Base-by-base conservation (phyloP, 371 early-diverging fungal species). In the Actinomucor elegans region DNA sequence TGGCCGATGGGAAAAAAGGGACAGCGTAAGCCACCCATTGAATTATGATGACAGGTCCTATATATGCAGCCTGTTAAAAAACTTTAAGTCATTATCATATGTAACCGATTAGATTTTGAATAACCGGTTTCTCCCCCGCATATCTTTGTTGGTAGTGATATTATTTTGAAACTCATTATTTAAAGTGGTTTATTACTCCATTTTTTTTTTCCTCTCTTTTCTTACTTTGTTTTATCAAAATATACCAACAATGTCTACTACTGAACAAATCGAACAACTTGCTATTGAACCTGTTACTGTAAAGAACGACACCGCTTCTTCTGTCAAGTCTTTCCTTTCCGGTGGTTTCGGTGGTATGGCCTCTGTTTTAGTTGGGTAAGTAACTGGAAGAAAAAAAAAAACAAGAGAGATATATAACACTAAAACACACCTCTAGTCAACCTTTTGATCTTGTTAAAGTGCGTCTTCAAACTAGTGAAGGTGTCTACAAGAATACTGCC, bases 261-360 rank as follows among this genome's bases (percentile, higher is more conserved):
- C 52, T 20, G 37, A 54, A 54, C 20, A 51, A 21, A 15, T 43
- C 7, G 11, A 26, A 27, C 40, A 40, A 40, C 20, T 40, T 42
- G 44, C 52, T 27, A 26, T 50, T 44, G 52, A 57, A 3, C 28
- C 44, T 26, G 46, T 32, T 23, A 47, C 24, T 23, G 54, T 53
- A 9, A 55, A 66, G 43, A 41, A 46, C 32, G 49, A 60, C 4
- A 71, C 75, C 23, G 67, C 64, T 24, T 71, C 73, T 9, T 73
- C 75, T 29, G 73, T 91, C 65, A 94, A 96, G 82, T 94, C 96
- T 36, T 94, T 97, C 75, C 69, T 98, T 63, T 89, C 94, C 17
- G 97, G 98, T 61, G 98, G 96, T 40, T 90, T 93, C 60, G 94
- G 94, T 74, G 94, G 94, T 61, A 86, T 91, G 67, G 79, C 84